Base-by-base conservation (phyloP, 371 early-diverging fungal species). In the Actinomortierella wolfii region DNA sequence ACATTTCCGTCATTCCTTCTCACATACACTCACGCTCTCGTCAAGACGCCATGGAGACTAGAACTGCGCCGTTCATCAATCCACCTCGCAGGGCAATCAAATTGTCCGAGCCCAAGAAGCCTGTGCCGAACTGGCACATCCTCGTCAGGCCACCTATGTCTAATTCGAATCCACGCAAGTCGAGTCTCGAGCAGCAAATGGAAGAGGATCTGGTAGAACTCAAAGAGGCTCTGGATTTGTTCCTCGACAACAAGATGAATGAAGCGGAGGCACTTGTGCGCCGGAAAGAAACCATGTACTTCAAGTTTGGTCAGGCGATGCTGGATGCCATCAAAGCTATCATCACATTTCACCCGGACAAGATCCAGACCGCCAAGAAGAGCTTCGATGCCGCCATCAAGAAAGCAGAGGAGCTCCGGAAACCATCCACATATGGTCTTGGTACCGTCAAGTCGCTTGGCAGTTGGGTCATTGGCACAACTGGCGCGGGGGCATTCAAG, bases 291-390 rank as follows among this genome's bases (percentile, higher is more conserved):
- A 65, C 71, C 20, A 65, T 71, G 61, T 71, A 71, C 34, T 71
- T 65, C 52, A 48, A 49, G 29, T 57, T 71, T 39, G 71, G 71
- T 8, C 61, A 55, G 24, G 66, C 71, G 11, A 58, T 71, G 18
- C 7, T 58, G 2, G 62, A 61, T 47, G 62, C 71, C 0, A 26
- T 71, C 6, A 48, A 28, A 18, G 71, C 71, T n/a, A 55, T 65
- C 34, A 18, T 71, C 56, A 61, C 61, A 3, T 71, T 71, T 24
- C 58, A 60, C 54, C 65, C 62, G 4, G 62, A 61, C n/a, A 61
- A 71, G 21, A 71, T 71, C 47, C 66, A 71, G 47, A 65, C 57
- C 34, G 71, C 71, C 14, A 71, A 65, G 71, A 60, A 49, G 47
- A 57, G 61, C 6, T 65, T 65, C 56, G 66, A 71, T 40, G 13